Base-by-base conservation (phyloP, 495 filamentous ascomycete species). In the Endocarpon pusillum region DNA sequence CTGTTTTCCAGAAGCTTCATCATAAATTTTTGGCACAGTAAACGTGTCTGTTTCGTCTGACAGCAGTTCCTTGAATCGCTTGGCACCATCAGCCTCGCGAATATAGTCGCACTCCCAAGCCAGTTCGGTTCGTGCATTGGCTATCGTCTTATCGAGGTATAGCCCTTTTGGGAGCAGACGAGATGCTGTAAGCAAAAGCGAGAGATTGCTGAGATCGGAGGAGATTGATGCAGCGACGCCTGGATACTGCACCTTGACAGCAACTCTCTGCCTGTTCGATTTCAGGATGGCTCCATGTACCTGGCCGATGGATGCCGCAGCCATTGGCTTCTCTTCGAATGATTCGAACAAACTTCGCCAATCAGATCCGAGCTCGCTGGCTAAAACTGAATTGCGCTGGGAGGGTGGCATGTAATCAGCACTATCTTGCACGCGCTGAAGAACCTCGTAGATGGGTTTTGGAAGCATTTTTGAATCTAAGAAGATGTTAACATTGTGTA, bases 371-470 rank as follows among this genome's bases (percentile, higher is more conserved):
- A 97, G 70, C 46, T 86, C 92, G 4, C 64, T 57, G 0, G 62
- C 45, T 1, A 97, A 61, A 6, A 96, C 89, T 37, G 74, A 69
- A 50, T 97, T 72, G 4, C 87, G 79, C 49, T 97, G 89, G 38
- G 73, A 87, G 17, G 78, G 67, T 1, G 89, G 89, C 89, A 97
- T 97, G 58, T 94, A 97, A 52, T 97, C 89, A 16, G 89, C 89
- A 31, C 81, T 79, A 54, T 97, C 91, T 51, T 97, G 89, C 0
- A 97, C 91, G 1, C 89, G 75, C 47, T 89, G 81, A 12, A 97
- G 64, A 20, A 97, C 81, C 43, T 84, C 67, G 34, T 83, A 74
- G 19, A 97, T 81, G 0, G 79, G 69, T 2, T 66, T 71, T 3
- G 89, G 89, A 1, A 97, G 69, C 77, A 96, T 81, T 48, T 93